These are phyloP conservation scores for Pyrenophora tritici-repentis DNA, from an alignment of 2,329 filamentous ascomycete genomes.

Conservation along the genomic window DNA sequence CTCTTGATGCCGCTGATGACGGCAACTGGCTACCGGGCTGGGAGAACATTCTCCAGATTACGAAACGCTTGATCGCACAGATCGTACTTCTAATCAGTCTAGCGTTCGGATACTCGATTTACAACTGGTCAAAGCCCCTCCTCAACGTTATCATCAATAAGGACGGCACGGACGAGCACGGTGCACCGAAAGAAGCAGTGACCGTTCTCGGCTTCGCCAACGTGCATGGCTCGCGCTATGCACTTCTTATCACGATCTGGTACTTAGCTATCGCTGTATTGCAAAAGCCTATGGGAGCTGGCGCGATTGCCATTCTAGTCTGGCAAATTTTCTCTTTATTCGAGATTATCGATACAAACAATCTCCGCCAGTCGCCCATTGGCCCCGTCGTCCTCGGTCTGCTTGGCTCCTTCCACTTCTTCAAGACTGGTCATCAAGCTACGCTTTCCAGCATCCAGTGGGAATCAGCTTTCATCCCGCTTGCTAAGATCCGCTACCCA, in stretches of 20 bases:
- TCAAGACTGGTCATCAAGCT: conserved; percentile 97
- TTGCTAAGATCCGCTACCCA: conserved; percentile 82
- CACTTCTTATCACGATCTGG: conserved; percentile 80
- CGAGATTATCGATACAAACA: conserved; percentile 67
- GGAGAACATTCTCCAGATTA: conserved; percentile 66
- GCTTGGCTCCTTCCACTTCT: conserved; percentile 93
- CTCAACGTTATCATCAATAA: conserved; percentile 67
- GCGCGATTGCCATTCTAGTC: conserved; percentile 77
- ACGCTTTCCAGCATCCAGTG: conserved; percentile 87
- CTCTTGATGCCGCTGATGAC: conserved; percentile 86
- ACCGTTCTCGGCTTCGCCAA: conserved; percentile 91
- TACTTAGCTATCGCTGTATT: conserved; percentile 77
- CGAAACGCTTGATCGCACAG: conserved; percentile 79
- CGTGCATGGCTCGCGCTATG: conserved; percentile 87
- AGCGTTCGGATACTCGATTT: conserved; percentile 82
- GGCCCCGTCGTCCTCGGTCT: conserved; percentile 83
- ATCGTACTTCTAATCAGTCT: conserved; percentile 78
- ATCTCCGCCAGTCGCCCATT: conserved; percentile 69
- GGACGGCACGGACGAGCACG: conserved; percentile 17
- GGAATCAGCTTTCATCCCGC: conserved; percentile 91
- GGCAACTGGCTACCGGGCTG: conserved; percentile 72
- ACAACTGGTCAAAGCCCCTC: conserved; percentile 82
- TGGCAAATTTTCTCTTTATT: conserved; percentile 85
- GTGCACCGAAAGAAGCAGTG: conserved; percentile 56
- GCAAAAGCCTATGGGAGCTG: conserved; percentile 92